Base-by-base conservation (phyloP, 2,329 filamentous ascomycete genomes). In the Trichoderma afroharzianum region DNA sequence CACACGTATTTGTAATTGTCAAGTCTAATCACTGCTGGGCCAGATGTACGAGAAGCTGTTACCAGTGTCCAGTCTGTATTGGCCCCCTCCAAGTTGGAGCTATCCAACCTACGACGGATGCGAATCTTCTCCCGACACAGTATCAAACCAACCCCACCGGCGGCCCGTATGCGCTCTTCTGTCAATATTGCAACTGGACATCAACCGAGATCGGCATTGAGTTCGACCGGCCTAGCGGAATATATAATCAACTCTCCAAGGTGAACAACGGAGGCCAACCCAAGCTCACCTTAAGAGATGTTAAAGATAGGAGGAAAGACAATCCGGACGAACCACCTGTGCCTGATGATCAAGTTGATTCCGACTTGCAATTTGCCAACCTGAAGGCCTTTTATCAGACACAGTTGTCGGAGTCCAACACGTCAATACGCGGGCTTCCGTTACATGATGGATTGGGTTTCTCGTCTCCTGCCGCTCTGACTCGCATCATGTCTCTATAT, bases 21-120 rank as follows among this genome's bases (percentile, higher is more conserved):
- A 58, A 58, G n/a, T 18, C 71, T 72, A n/a, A 71, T 18, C 21
- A 8, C 32, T 53, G 7, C 47, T 11, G 67, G 32, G 15, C 14
- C 73, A 95, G 94, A 79, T 98, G 96, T 80, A 95, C 94, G 21
- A 88, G 96, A 75, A 98, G 95, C 79, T 99, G 96, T 82, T 98
- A 96, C 84, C 93, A 97, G 79, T 99, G 96, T 77, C 96, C 96
- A 0, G 85, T 95, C 74, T 99, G 96, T 81, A 90, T 93, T 32
- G 90, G 94, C 0, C 92, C 94, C 14, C 87, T 98, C 53, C 87
- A 90, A 24, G 90, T 96, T 67, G 92, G 90, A 68, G 90, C 90
- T 24, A 82, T 95, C 72, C 92, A 94, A 69, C 83, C 86, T 43
- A 79, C 85, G 2, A 79, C 84, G 30, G 85, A 86, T 80, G 75